These are phyloP conservation scores for Botrytis paeoniae DNA, from an alignment of 2,329 filamentous ascomycete genomes.

Conservation along the genomic window DNA sequence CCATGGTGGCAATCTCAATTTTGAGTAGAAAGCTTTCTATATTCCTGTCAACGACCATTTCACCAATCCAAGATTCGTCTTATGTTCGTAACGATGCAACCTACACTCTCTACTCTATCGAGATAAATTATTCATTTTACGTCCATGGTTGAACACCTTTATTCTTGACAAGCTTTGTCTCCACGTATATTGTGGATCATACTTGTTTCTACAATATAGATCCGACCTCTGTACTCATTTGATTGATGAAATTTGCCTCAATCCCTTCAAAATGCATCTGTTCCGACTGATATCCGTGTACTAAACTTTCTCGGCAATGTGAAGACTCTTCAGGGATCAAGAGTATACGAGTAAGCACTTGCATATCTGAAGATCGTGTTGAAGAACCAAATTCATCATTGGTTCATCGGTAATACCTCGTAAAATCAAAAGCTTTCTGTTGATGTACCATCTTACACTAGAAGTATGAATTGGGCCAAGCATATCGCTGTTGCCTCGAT, in stretches of 20 bases:
- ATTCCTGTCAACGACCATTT: not conserved
- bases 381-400: not conserved
- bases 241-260: not conserved
- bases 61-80: not conserved
- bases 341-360: not conserved
- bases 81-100: not conserved
- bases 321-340: too few species aligned
- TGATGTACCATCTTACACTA: not conserved
- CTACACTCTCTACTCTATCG: not conserved
- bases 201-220: not conserved
- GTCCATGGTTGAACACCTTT: not conserved
- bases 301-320: not conserved
- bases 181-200: not conserved
- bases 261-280: not conserved
- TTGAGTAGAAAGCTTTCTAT: not conserved
- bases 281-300: not conserved
- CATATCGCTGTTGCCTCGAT: too few species aligned
- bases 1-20: not conserved
- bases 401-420: not conserved
- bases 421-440: not conserved
- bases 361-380: not conserved
- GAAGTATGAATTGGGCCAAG: not conserved
- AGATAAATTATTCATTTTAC: not conserved
- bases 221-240: not conserved
- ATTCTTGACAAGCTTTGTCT: not conserved